These are phyloP conservation scores for Melanomma pulvis-pyrius DNA, from an alignment of 495 filamentous ascomycete genomes.

Conservation along the genomic window DNA sequence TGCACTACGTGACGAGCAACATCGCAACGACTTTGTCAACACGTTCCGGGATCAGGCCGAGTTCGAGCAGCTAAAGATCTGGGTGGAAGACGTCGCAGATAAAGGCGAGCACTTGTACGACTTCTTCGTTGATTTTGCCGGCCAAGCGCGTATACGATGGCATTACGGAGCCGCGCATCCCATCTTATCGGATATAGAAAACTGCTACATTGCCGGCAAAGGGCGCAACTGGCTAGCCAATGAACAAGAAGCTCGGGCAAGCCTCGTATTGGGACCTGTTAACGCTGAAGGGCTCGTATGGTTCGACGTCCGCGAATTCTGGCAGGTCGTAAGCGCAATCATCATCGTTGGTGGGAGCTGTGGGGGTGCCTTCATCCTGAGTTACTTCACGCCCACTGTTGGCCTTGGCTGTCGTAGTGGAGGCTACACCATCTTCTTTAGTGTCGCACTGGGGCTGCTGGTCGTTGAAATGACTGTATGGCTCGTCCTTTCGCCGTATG, in stretches of 20 bases:
- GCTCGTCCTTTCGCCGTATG: constrained; percentile 33
- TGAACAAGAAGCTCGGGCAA: constrained; percentile 42
- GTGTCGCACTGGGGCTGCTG: constrained; percentile 42
- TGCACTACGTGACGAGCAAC: not conserved
- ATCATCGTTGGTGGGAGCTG: constrained; percentile 42
- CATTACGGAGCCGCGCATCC: constrained; percentile 50
- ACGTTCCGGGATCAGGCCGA: not conserved
- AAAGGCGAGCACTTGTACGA: not conserved
- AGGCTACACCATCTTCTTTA: constrained; percentile 51
- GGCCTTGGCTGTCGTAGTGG: constrained; percentile 56
- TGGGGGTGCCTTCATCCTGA: constrained; percentile 50
- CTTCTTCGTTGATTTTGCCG: constrained; percentile 43
- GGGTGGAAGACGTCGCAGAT: not conserved
- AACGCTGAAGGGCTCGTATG: constrained; percentile 43
- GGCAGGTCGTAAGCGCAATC: constrained; percentile 47
- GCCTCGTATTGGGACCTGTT: constrained; percentile 14
- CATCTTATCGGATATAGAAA: not conserved
- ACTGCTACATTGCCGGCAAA: constrained; percentile 16
- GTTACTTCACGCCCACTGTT: constrained; percentile 52
- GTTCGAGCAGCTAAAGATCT: not conserved
- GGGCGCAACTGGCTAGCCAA: constrained; percentile 48
- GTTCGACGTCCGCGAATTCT: constrained; percentile 52
- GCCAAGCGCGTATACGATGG: constrained; percentile 53
- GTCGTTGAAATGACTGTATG: constrained; percentile 49
- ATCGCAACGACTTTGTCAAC: not conserved